Evolutionary conservation across 352 stramenopile species (phyloP), one percentile per base, ranked within the genome.

Genomic region (Pythium rhizo-oryzae): DNA sequence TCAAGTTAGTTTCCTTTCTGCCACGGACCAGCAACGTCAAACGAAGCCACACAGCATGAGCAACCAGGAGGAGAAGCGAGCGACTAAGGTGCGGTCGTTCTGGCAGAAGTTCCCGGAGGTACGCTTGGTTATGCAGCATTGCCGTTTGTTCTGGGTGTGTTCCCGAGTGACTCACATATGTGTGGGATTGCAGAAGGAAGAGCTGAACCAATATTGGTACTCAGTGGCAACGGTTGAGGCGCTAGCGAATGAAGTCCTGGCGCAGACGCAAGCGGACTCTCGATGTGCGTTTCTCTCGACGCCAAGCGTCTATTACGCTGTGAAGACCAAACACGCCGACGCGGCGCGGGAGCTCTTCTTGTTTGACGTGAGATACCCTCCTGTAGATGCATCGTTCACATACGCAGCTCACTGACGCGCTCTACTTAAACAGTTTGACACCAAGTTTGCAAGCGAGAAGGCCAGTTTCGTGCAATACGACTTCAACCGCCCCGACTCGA

Each of bases 181-280:
- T 15, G 12, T 41, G 35, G 4, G 12, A 41, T 41, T 30, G 33
- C 79, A 99, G 84, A 97, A 98, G 75, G 86, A 87, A 70, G 83
- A 98, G 71, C 75, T 98, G n/a, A 99, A 99, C 75, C 96, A 99
- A 72, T 99, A 98, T 66, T 99, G 94, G 94, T 99, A 98, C 70
- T 98, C 91, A 1, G 70, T 78, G 7, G 67, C 81, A 7, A 98
- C 94, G 0, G 94, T 98, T 21, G 76, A 97, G 23, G 80, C 75
- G 24, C 64, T 93, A n/a, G 84, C 83, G 0, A 66, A 74, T 15
- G 87, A 94, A 69, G 80, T 89, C 1, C 53, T 91, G 21, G 75
- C 78, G 18, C 81, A 96, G 56, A 88, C 82, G 25, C 58, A 61
- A 3, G 53, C 64, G 23, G 76, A 71, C 3, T 64, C 62, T 3